Evolutionary conservation across 345 rosid genomes (phyloP), one percentile per base, ranked within the genome.

Genomic region (Corchorus capsularis): DNA sequence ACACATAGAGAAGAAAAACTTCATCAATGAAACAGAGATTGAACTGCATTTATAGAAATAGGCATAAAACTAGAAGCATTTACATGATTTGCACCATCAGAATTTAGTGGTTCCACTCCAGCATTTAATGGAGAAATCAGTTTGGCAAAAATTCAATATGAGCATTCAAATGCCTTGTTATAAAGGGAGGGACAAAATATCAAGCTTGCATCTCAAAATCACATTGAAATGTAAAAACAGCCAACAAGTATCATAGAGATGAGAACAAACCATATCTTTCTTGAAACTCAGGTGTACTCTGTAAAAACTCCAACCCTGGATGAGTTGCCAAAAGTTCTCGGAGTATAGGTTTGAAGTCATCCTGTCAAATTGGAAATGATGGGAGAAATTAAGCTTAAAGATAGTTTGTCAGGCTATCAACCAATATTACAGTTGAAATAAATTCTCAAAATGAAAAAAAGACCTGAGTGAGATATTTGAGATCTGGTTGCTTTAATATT

Each of bases 221-320:
- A 37, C 63, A 39, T 10, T 55, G n/a, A 49, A 74, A 14, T n/a
- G 37, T 8, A 11, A 16, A 56, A 56, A 67, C 43, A 3, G 19
- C 12, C 71, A 55, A 56, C 43, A 66, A 45, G 27, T 16, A 74
- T 27, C 37, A 73, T 74, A 35, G 71, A 49, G 46, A 61, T 62
- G 1, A 77, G 75, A 64, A 92, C 97, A 12, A 79, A 93, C 99
- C 99, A 83, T 96, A 93, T 96, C 98, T 89, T 79, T 96, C 99
- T 80, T 96, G 99, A 87, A 96, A 96, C 87, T 96, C 99, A 52
- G 99, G 99, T 45, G 98, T 96, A 78, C 94, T 91, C 79, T 93
- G 98, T 77, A 96, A 83, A 85, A 96, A 96, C 75, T 96, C 99
- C 80, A 96, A 85, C 71, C 99, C 99, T 5, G 97, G 97, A 86